phyloP scores from a whole-genome alignment of 2,329 filamentous ascomycete genomes.

The Exophiala calicioides region DNA sequence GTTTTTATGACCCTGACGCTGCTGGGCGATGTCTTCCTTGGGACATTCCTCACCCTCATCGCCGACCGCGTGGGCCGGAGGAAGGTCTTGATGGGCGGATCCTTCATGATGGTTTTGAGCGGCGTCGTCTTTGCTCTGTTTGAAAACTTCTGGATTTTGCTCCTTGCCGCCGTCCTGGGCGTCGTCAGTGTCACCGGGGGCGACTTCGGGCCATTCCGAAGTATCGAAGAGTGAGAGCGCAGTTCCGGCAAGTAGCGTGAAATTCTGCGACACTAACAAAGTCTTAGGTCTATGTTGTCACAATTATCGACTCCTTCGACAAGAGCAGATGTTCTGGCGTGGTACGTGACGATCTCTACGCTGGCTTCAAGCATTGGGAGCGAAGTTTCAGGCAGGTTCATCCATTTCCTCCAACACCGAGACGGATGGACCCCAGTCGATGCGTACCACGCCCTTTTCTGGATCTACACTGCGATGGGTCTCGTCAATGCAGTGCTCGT shows the following conservation, averaged over 20 bases:
- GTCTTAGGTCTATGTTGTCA: conserved; percentile 41
- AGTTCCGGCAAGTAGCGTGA: not conserved
- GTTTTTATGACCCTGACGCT: conserved; percentile 68
- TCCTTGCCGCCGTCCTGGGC: conserved; percentile 60
- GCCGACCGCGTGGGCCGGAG: conserved; percentile 61
- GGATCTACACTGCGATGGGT: conserved; percentile 61
- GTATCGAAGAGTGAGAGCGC: conserved; percentile 58
- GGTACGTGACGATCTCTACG: conserved; percentile 54
- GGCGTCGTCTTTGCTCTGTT: conserved; percentile 57
- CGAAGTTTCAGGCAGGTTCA: conserved; percentile 53
- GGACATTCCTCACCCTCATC: conserved; percentile 59
- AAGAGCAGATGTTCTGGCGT: conserved; percentile 30
- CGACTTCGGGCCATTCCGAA: conserved; percentile 64
- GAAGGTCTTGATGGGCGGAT: conserved; percentile 56
- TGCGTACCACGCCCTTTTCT: conserved; percentile 61
- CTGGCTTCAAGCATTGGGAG: conserved; percentile 58
- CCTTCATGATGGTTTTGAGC: conserved; percentile 57
- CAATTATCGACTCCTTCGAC: conserved; percentile 33
- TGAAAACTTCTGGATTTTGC: conserved; percentile 59
- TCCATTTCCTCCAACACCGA: conserved; percentile 48
- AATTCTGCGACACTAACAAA: too few species aligned
- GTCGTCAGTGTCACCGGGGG: conserved; percentile 65
- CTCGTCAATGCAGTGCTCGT: conserved; percentile 52
- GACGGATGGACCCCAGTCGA: conserved; percentile 53
- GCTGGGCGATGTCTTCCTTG: conserved; percentile 60